Evolutionary conservation across 768 basidiomycete genomes (phyloP), one percentile per base, ranked within the genome.

Genomic region (Cubamyces lactineus): DNA sequence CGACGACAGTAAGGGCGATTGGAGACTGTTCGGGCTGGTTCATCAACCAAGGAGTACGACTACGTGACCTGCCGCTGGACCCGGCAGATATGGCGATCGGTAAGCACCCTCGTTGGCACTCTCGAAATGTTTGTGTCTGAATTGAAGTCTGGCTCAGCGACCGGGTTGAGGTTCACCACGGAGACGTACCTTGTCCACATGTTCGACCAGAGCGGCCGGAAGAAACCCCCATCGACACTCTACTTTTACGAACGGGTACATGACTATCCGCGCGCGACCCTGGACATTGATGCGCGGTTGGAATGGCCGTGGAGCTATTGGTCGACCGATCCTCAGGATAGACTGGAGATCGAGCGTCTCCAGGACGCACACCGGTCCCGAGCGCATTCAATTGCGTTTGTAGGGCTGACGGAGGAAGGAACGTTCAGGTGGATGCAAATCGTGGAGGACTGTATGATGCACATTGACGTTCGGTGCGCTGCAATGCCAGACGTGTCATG

Each of bases 161-260:
- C 49, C 19, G 49, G 26, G 12, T n/a, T 61, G 13, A 26, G n/a
- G n/a, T 63, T 63, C 62, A 57, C 50, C 43, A 63, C 56, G 3
- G 19, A 34, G 15, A 47, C 56, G 2, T 53, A 46, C 50, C 50
- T 53, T 23, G 46, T 58, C 8, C 8, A 34, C 11, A 30, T 40
- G 24, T 48, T 45, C 24, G 43, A 48, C 23, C 5, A 24, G 9
- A 8, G 24, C 15, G 30, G 39, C 15, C 5, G 23, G 13, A 19
- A 16, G 23, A 45, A 50, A 42, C 50, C 43, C 16, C 19, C 49
- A n/a, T 17, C 28, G 11, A 51, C 26, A 11, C 56, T 63, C 2
- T 63, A 63, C 51, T 63, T 63, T 39, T 57, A 47, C 51, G 62
- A 63, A 51, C 56, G 62, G 8, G 56, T 63, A 15, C 62, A 63